Evolutionary conservation across 495 filamentous ascomycete genomes (phyloP), one percentile per base, ranked within the genome.

Genomic region (Jackrogersella minutella): DNA sequence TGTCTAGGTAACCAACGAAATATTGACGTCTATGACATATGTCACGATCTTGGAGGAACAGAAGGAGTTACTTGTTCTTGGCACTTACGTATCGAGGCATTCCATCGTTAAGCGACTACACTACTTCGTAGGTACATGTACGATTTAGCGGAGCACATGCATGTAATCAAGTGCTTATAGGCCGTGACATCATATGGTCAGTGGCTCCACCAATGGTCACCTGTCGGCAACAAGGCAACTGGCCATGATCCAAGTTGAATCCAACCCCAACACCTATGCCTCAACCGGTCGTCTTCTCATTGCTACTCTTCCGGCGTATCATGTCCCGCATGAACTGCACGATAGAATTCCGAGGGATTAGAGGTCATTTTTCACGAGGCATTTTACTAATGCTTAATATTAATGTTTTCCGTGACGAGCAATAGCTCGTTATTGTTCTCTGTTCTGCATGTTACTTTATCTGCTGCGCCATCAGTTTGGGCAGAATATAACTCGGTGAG

Each of bases 171-270:
- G 57, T 69, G 57, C 31, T 36, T 17, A 41, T 31, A 30, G 26
- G 26, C 46, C 66, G 66, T 69, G 66, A 69, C 61, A 69, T 69
- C 66, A 69, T 65, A 60, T 22, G 66, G 61, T n/a, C 50, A 13
- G 39, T 69, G 51, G 43, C 46, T 43, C 66, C 66, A 69, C 66
- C 61, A 64, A 64, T 52, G 22, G 65, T 68, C 65, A 60, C 56
- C 55, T 14, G 54, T 55, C 64, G 37, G 46, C 51, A 13, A 36
- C 50, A 24, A 55, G 39, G 40, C 33, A 58, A 19, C 43, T 52
- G 37, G 47, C 34, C 43, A 43, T 57, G 51, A 54, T 49, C 54
- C 26, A 50, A 47, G n/a, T 22, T 6, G 9, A 8, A 49, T 31
- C 22, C 13, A 7, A 34, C 14, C 53, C 51, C 0, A 53, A 28